Base-by-base conservation (phyloP, 1,284 basidiomycete genomes). In the Mycosarcoma mackinlayi region DNA sequence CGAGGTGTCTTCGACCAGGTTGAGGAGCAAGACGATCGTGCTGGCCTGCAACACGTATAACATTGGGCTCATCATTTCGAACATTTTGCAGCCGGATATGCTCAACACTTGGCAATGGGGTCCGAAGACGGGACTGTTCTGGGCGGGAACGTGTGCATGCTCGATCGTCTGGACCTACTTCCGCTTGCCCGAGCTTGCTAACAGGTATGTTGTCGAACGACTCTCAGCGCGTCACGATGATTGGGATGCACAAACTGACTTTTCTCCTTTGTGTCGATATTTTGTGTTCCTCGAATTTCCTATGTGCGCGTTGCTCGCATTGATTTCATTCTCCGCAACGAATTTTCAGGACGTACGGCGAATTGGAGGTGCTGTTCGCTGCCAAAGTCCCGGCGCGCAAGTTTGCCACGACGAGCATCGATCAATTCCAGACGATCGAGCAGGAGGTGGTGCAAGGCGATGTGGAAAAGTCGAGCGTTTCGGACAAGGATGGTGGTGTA, bases 1-100 rank as follows among this genome's bases (percentile, higher is more conserved):
- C 16, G 86, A 86, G 59, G 77, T 86, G 27, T 80, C 84, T 0
- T 84, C 85, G n/a, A 83, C 85, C 23, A 82, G 85, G 10, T 82
- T 86, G 3, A 78, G 84, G 8, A 84, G 85, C 69, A 87, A 87
- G 83, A 86, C 86, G 0, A 84, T 87, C 64, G 86, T 85, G 1
- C 81, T 88, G 23, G 84, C 85, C 23, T 83, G 87, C 51, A 83
- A 83, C 57, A 67, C 81, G 8, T 86, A 86, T 81, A 84, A 85
- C 65, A 27, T 74, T n/a, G 69, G 44, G 0, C 47, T 67, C 6
- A 60, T 76, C 47, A 60, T 81, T 27, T 82, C 85, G 70, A 85
- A 85, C 68, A 80, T 84, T 54, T 77, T 85, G 48, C 83, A 83
- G 21, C 85, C 85, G 1, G 67, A 84, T 28, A 84, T 85, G 84